These are phyloP conservation scores for Fusarium sp. DNA, from an alignment of 2,329 filamentous ascomycete genomes.

Conservation along the genomic window DNA sequence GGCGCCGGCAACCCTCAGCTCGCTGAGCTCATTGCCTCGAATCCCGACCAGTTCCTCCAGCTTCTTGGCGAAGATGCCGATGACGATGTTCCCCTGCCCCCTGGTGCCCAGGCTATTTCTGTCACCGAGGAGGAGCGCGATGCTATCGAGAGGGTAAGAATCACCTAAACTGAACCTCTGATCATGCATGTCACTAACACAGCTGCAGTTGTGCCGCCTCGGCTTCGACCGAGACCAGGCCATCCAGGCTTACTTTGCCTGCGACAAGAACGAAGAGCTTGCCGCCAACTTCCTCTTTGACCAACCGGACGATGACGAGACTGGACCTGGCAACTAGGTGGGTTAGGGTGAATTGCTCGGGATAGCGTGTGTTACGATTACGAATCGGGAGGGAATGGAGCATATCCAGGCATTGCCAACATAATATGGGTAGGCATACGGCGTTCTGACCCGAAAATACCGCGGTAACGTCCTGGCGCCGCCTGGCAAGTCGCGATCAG, in stretches of 20 bases:
- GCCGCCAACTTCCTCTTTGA: slow-evolving; percentile 99
- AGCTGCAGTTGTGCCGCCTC: slow-evolving; percentile 78
- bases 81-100: slow-evolving; percentile 82
- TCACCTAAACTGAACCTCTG: slow-evolving; percentile 44
- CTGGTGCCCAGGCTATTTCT: slow-evolving; percentile 85
- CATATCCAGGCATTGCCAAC: slow-evolving; percentile 37
- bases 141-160: slow-evolving; percentile 86
- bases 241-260: slow-evolving; percentile 98
- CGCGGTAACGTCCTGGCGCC: slow-evolving; percentile 28
- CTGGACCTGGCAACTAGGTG: slow-evolving; percentile 53
- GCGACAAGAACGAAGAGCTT: slow-evolving; percentile 98
- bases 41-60: slow-evolving; percentile 92
- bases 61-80: slow-evolving; percentile 87
- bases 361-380: slow-evolving; percentile 40
- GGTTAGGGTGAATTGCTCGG: slow-evolving; percentile 37
- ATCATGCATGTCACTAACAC: neutral
- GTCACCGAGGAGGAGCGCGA: slow-evolving; percentile 97
- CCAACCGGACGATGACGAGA: slow-evolving; percentile 85
- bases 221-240: slow-evolving; percentile 93
- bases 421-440: slow-evolving; percentile 38
- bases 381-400: slow-evolving; percentile 36
- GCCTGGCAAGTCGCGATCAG: slow-evolving; percentile 29
- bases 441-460: slow-evolving; percentile 34
- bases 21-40: slow-evolving; percentile 87
- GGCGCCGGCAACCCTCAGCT: slow-evolving; percentile 94